These are phyloP conservation scores for Exophiala bonariae DNA, from an alignment of 2,329 filamentous ascomycete genomes.

Conservation along the genomic window DNA sequence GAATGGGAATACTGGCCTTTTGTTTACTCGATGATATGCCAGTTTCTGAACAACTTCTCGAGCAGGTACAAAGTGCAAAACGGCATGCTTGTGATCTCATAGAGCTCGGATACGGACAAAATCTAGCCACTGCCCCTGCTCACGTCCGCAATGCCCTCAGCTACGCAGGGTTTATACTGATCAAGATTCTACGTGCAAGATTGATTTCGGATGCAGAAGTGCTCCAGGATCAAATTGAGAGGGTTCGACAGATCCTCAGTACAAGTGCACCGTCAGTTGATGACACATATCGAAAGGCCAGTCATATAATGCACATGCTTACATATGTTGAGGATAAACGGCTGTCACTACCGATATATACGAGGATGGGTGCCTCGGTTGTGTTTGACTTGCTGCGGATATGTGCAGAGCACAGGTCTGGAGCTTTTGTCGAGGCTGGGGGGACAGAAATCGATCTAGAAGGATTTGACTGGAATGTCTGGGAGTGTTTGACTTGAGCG, in stretches of 20 bases:
- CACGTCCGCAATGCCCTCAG: constrained; percentile 4
- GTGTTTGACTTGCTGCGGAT: constrained; percentile 7
- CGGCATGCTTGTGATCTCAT: constrained; percentile 9
- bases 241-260: constrained; percentile 8
- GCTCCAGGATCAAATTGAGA: constrained; percentile 5
- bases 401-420: constrained; percentile 4
- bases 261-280: constrained; percentile 3
- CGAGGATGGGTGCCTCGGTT: constrained; percentile 10
- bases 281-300: constrained; percentile 5
- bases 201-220: constrained; percentile 4
- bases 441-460: constrained; percentile 5
- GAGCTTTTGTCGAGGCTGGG: not conserved
- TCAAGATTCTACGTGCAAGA: constrained; percentile 5
- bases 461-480: constrained; percentile 9
- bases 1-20: constrained; percentile 8
- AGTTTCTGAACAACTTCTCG: not conserved
- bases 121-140: constrained; percentile 3
- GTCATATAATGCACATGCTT: constrained; percentile 1
- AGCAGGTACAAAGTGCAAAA: constrained; percentile 1
- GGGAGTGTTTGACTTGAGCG: too few relatives aligned
- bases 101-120: constrained; percentile 5
- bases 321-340: constrained; percentile 7
- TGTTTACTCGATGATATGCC: constrained; percentile 7
- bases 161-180: constrained; percentile 4
- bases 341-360: constrained; percentile 5